Conservation (phyloP, 306 rosid species). For the Glycine latifolia region DNA sequence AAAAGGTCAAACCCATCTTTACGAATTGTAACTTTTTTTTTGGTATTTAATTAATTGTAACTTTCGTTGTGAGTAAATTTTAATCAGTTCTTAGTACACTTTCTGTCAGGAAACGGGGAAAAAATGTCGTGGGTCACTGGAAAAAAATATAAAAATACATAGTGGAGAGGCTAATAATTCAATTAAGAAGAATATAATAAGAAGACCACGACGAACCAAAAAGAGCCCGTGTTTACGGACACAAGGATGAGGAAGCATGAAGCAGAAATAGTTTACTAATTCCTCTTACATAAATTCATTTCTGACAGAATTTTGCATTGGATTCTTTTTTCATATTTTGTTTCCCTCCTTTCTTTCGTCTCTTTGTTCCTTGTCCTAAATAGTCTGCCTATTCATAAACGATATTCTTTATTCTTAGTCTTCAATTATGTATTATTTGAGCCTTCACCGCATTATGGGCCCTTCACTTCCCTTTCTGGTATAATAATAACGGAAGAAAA, state of each 20-base stretch:
- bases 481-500: too few species aligned
- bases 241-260: not conserved
- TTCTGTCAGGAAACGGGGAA: not conserved
- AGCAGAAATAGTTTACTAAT: not conserved
- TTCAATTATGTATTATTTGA: conserved; percentile 39
- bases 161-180: conserved; percentile 11
- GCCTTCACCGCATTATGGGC: conserved; percentile 37
- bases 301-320: conserved; percentile 44
- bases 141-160: not conserved
- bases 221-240: conserved; percentile 7
- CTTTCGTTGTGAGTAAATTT: not conserved
- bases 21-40: not conserved
- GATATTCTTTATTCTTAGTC: conserved; percentile 29
- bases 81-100: not conserved
- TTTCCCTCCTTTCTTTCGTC: conserved; percentile 20
- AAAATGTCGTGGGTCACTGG: not conserved
- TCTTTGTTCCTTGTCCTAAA: conserved; percentile 43
- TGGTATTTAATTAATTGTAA: not conserved
- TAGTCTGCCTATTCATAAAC: not conserved
- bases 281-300: not conserved
- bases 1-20: conserved; percentile 9
- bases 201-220: not conserved
- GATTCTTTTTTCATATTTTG: conserved; percentile 40
- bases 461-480: not conserved
- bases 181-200: not conserved